Base-by-base conservation (phyloP, 306 rosid species). In the Cicer arietinum region DNA sequence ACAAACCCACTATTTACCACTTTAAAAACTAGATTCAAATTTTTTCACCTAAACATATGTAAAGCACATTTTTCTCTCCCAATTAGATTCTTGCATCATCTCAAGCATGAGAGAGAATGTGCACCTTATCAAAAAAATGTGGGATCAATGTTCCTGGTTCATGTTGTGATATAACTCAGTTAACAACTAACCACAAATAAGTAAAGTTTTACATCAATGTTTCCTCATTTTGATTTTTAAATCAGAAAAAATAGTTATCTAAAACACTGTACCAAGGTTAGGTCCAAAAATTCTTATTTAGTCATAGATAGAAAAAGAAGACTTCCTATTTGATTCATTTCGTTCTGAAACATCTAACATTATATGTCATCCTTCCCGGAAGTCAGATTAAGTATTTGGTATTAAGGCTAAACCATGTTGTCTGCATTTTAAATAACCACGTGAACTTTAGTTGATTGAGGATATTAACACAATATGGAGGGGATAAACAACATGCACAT, bases 141-240 rank as follows among this genome's bases (percentile, higher is more conserved):
- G 6, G 74, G 14, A 73, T 45, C 46, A 64, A 30, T 30, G 44
- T 12, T 71, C 53, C 70, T 52, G 64, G 52, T 51, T 14, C 51
- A 52, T 5, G 12, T 71, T 78, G 17, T 51, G 20, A 20, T 52
- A 71, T 64, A 25, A 43, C 30, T 71, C 51, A 25, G 14, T 48
- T 35, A 48, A 17, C 3, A 10, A 25, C 54, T 17, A 17, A 17
- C 43, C 48, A 42, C 44, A 51, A 41, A 30, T 8, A 54, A 17
- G 14, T 13, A 47, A 67, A 61, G 35, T 66, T 47, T 52, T 14
- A 30, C 10, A 51, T 22, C 47, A 57, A 58, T 5, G 8, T 16
- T 64, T 35, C 35, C 57, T 16, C 44, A 20, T 14, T 45, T 25
- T 16, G 43, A 35, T 37, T 12, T 59, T 25, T 16, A 60, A 9